phyloP scores from a whole-genome alignment of 352 stramenopile species.

The Phytophthora agathidicida region DNA sequence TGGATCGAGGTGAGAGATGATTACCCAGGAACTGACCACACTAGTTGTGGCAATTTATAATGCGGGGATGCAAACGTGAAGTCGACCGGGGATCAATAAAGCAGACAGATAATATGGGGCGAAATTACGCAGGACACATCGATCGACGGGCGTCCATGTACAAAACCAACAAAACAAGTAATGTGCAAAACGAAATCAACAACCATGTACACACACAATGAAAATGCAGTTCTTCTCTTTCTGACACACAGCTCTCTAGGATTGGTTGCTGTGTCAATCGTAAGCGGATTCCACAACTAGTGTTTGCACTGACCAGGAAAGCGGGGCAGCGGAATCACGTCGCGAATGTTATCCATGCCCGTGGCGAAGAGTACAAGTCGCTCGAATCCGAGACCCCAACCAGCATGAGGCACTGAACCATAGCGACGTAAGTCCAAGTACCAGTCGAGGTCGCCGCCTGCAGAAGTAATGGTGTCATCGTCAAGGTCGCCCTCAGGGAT shows the following conservation, averaged over 20 bases:
- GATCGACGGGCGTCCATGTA: constrained; percentile 32
- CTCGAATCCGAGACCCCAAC: constrained; percentile 99
- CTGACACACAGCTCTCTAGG: constrained; percentile 14
- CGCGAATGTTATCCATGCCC: constrained; percentile 98
- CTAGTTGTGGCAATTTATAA: constrained; percentile 26
- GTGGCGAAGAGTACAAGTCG: constrained; percentile 97
- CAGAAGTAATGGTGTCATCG: constrained; percentile 42
- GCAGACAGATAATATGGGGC: constrained; percentile 19
- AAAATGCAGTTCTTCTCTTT: constrained; percentile 16
- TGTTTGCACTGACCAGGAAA: constrained; percentile 95
- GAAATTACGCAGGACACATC: constrained; percentile 9
- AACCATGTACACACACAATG: constrained; percentile 32
- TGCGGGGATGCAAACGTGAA: constrained; percentile 2
- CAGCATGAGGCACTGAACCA: constrained; percentile 96
- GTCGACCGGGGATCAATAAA: constrained; percentile 18
- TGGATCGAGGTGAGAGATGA: constrained; percentile 14
- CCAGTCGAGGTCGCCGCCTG: constrained; percentile 90
- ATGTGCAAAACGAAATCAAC: constrained; percentile 35
- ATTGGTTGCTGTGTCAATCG: constrained; percentile 1
- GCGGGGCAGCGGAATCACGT: constrained; percentile 97
- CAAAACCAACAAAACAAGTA: constrained; percentile 35
- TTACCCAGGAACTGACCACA: constrained; percentile 1
- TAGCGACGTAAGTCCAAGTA: constrained; percentile 98
- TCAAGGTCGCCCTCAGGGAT: constrained; percentile 68
- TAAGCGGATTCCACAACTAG: background rate